phyloP scores from a whole-genome alignment of 2,329 filamentous ascomycete genomes.

The Epichloe sibirici region DNA sequence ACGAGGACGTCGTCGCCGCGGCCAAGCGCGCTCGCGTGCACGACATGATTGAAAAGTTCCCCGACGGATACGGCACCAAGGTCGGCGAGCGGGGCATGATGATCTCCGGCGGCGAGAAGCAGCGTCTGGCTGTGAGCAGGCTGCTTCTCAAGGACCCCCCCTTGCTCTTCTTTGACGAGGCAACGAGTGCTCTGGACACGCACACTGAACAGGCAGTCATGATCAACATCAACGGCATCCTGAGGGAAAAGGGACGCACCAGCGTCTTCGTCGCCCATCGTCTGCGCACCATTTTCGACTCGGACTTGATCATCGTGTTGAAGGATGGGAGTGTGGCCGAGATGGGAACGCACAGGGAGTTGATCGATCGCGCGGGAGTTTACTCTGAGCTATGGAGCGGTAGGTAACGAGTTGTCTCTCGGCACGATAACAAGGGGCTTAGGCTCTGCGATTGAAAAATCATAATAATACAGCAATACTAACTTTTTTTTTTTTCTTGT shows the following conservation, averaged over 20 bases:
- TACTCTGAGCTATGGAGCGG: conserved; percentile 88
- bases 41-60: conserved; percentile 66
- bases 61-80: conserved; percentile 79
- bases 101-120: conserved; percentile 93
- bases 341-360: conserved; percentile 71
- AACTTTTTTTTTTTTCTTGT: not conserved
- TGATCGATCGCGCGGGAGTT: conserved; percentile 66
- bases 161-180: conserved; percentile 88
- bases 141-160: conserved; percentile 82
- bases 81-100: conserved; percentile 93
- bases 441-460: too few relatives aligned
- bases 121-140: conserved; percentile 73
- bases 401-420: conserved; percentile 29
- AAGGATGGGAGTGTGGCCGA: conserved; percentile 78
- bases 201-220: conserved; percentile 87
- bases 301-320: conserved; percentile 84
- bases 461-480: not conserved
- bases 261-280: conserved; percentile 94
- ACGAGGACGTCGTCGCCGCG: conserved; percentile 62
- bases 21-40: conserved; percentile 77
- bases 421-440: not conserved
- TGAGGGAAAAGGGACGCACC: conserved; percentile 77
- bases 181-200: conserved; percentile 83
- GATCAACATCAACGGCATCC: conserved; percentile 82
- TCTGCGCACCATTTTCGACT: conserved; percentile 85